Evolutionary conservation across 169 alveolate genomes (phyloP).

Genomic region (Blepharisma undulans): DNA sequence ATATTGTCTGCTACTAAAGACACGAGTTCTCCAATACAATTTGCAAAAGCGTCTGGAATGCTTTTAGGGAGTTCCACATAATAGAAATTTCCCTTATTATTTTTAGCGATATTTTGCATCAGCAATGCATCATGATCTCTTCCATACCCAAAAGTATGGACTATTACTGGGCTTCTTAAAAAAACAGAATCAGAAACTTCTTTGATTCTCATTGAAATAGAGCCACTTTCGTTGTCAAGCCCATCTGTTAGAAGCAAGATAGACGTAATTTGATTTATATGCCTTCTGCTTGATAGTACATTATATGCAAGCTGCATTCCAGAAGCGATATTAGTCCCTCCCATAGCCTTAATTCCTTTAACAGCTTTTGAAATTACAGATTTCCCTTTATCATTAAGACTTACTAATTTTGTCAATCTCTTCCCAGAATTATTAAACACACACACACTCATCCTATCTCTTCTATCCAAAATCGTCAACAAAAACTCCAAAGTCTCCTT

Average conservation of each 20-base stretch:
- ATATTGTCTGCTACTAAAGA: slow-evolving; percentile 25
- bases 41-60: slow-evolving; percentile 32
- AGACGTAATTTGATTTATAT: slow-evolving; percentile 16
- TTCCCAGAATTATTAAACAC: slow-evolving; percentile 39
- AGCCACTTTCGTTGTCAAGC: background rate
- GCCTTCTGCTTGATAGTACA: slow-evolving; percentile 34
- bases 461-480: slow-evolving; percentile 37
- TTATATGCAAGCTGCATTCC: slow-evolving; percentile 46
- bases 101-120: slow-evolving; percentile 25
- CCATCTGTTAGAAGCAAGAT: slow-evolving; percentile 41
- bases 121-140: slow-evolving; percentile 38
- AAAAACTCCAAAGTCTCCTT: slow-evolving; percentile 48
- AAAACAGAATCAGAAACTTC: background rate
- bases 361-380: slow-evolving; percentile 29
- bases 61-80: slow-evolving; percentile 20
- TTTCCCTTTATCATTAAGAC: slow-evolving; percentile 41
- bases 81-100: slow-evolving; percentile 41
- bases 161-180: background rate
- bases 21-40: slow-evolving; percentile 35
- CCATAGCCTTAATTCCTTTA: slow-evolving; percentile 19
- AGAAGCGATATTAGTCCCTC: slow-evolving; percentile 47
- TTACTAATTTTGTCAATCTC: slow-evolving; percentile 42
- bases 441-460: slow-evolving; percentile 53
- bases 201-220: background rate
- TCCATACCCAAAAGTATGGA: slow-evolving; percentile 47